Conservation (phyloP, 1,139 yeast genomes). For the Blastobotrys proliferans region DNA sequence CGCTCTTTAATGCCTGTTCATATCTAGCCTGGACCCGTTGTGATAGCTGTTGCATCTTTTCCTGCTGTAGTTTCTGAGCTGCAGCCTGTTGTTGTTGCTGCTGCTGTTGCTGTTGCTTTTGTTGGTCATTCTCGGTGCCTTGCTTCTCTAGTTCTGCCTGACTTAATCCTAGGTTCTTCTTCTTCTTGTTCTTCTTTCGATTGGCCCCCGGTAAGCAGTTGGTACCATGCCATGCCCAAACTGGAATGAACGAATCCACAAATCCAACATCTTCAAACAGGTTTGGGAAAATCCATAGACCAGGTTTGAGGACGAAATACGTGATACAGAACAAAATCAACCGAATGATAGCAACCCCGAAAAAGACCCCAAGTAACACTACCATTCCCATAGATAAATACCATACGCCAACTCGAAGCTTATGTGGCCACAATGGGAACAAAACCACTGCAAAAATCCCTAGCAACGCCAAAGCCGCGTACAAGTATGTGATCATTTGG, state of each 20-base stretch:
- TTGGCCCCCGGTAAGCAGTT: slow-evolving; percentile 31
- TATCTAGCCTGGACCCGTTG: slow-evolving; percentile 10
- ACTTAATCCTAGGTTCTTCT: slow-evolving; percentile 13
- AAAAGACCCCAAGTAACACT: slow-evolving; percentile 71
- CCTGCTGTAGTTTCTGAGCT: slow-evolving; percentile 12
- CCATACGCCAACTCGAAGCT: slow-evolving; percentile 90
- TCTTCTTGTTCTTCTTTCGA: slow-evolving; percentile 25
- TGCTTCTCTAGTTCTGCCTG: slow-evolving; percentile 5
- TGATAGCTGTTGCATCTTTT: slow-evolving; percentile 17
- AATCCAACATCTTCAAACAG: slow-evolving; percentile 94
- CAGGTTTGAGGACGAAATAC: slow-evolving; percentile 55
- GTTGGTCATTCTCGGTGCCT: neutral
- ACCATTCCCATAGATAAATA: slow-evolving; percentile 75
- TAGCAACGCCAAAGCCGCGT: slow-evolving; percentile 60
- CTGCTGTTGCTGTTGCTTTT: neutral
- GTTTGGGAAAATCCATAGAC: slow-evolving; percentile 95
- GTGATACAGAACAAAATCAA: slow-evolving; percentile 66
- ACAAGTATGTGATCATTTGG: slow-evolving; percentile 56
- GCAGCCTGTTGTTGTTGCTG: slow-evolving; percentile 7
- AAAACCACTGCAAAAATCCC: slow-evolving; percentile 74
- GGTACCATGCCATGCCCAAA: slow-evolving; percentile 75
- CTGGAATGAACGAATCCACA: slow-evolving; percentile 83
- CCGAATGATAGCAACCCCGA: slow-evolving; percentile 75
- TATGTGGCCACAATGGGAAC: slow-evolving; percentile 94
- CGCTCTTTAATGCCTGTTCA: slow-evolving; percentile 9